Evolutionary conservation across 2,329 filamentous ascomycete genomes (phyloP).

Genomic region (Tolypocladium paradoxum): DNA sequence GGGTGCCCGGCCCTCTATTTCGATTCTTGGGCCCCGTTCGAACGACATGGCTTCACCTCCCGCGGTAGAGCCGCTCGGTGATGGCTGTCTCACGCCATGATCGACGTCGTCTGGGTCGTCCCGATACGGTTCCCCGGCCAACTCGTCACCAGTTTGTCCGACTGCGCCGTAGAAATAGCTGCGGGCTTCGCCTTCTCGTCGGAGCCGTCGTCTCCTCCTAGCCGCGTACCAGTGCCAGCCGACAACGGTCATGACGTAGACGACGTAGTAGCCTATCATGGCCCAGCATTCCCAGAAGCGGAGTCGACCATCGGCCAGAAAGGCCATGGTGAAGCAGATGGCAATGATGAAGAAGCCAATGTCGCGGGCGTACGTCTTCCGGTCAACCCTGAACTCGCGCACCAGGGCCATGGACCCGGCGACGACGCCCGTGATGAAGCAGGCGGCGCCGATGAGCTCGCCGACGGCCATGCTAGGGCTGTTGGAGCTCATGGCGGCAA

Average conservation of each 20-base stretch:
- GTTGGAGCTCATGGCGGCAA: constrained; percentile 93
- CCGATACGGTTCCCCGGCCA: constrained; percentile 49
- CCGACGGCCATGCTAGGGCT: constrained; percentile 95
- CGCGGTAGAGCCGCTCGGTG: constrained; percentile 7
- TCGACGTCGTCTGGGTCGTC: constrained; percentile 37
- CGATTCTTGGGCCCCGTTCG: constrained; percentile 35
- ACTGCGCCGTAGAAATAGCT: constrained; percentile 57
- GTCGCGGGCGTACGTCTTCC: constrained; percentile 82
- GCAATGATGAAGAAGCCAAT: constrained; percentile 86
- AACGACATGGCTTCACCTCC: constrained; percentile 29
- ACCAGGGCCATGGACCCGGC: constrained; percentile 95
- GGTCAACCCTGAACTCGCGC: constrained; percentile 85
- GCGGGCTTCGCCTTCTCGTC: constrained; percentile 60
- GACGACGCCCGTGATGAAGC: constrained; percentile 94
- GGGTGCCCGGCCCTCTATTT: constrained; percentile 28
- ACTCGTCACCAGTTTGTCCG: constrained; percentile 39
- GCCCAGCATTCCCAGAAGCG: constrained; percentile 78
- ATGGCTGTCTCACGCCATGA: constrained; percentile 8
- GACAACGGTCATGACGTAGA: constrained; percentile 84
- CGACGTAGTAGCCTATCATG: constrained; percentile 86
- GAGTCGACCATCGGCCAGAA: constrained; percentile 74
- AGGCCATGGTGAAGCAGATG: constrained; percentile 75
- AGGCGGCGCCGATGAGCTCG: constrained; percentile 86
- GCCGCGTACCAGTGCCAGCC: constrained; percentile 82
- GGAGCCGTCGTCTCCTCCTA: constrained; percentile 46